Percentiles rank a stretch among this genome's conserved stretches.
Evolutionary conservation across 129 eudicot genomes (phyloP).

Genomic region (Silybum marianum): DNA sequence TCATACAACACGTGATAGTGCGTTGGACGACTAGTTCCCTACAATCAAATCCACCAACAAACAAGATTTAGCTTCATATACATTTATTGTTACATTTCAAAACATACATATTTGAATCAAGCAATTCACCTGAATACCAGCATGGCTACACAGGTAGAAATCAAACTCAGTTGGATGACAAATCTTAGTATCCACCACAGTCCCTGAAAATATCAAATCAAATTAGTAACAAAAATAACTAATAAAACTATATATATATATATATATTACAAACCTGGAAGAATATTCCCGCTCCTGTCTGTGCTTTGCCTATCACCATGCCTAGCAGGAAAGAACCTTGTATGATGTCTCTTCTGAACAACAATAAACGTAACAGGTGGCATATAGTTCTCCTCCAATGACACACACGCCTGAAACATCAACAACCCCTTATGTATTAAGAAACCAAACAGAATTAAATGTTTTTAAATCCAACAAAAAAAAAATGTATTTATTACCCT

Average conservation of each 20-base stretch:
- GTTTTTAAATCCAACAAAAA: neutral
- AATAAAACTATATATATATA: neutral
- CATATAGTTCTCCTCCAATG: conserved; percentile 56
- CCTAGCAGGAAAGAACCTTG: conserved; percentile 65
- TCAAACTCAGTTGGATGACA: conserved; percentile 84
- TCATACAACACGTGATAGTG: conserved; percentile 87
- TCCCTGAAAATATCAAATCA: conserved; percentile 41
- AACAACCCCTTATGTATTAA: neutral
- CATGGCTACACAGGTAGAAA: conserved; percentile 82
- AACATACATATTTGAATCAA: neutral
- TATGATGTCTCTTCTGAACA: conserved; percentile 91
- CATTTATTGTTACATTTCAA: neutral
- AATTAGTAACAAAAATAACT: neutral
- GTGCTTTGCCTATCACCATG: conserved; percentile 46
- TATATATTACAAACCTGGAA: conserved; percentile 55
- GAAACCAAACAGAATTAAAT: neutral
- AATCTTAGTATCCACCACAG: conserved; percentile 68
- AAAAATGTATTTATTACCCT: conserved; percentile 34
- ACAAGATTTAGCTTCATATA: neutral
- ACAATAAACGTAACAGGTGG: conserved; percentile 80
- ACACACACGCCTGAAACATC: conserved; percentile 65
- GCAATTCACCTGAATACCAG: conserved; percentile 76
- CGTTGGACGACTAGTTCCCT: conserved; percentile 92
- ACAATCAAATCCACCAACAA: neutral
- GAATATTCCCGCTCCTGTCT: conserved; percentile 80